Evolutionary conservation across 2,329 filamentous ascomycete genomes (phyloP), one percentile per base, ranked within the genome.

Genomic region (Beauveria australis): DNA sequence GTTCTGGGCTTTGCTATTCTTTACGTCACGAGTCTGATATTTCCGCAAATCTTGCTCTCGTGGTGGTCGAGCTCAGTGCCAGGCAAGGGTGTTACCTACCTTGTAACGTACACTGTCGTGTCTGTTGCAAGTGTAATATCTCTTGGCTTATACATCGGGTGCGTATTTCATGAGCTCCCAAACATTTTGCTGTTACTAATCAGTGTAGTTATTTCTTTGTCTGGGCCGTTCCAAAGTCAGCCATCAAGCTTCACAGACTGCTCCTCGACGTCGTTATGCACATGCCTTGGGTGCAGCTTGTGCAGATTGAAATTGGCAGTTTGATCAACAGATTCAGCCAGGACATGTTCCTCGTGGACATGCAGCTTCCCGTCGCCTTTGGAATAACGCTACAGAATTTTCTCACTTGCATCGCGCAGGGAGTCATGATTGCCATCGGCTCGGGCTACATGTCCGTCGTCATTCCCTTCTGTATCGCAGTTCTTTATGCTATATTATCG

Each of bases 401-500:
- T 47, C 44, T 47, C 75, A 12, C 71, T 74, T 64, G 69, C 63
- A 66, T 77, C 49, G 73, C 71, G 37, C 73, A 78, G 61, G 73
- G 75, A 63, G 71, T 70, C 7, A 65, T 78, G 3, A 75, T 78
- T 48, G 70, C 69, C 5, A 68, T 73, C 1, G 70, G 73, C 18
- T 73, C 75, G 0, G 71, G 68, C 62, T 78, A 76, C 57, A 71
- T 66, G 1, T 74, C 73, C 1, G 71, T 73, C 22, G 70, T 71
- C 1, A 72, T 77, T 53, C 76, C 77, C 0, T 63, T 74, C 9
- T 69, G 75, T 5, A 64, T 77, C 44, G 62, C 69, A 10, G 67
- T 70, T 5, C 63, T 76, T 18, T 79, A 75, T 57, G 53, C 72
- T 6, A 69, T 79, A 14, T 76, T 79, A 60, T 76, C 74, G 52